Base-by-base conservation (phyloP, 1,139 yeast species). In the Eremothecium gossypii region DNA sequence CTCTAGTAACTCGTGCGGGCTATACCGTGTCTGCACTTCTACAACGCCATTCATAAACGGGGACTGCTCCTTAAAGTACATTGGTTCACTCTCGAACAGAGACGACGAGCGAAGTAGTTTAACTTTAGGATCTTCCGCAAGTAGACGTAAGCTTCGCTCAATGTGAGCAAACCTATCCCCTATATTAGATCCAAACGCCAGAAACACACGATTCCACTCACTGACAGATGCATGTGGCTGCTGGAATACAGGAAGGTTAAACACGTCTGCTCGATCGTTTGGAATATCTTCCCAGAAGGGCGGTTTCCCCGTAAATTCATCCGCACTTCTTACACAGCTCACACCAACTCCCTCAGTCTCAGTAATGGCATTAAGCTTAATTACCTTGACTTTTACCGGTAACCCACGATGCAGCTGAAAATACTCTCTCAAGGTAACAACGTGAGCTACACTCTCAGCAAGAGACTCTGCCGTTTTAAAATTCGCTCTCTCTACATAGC, bases 401-500 rank as follows among this genome's bases (percentile, higher is more conserved):
- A 71, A 41, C 9, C 41, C 41, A 7, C 62, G 62, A 30, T 57
- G 48, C 7, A 49, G 45, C 29, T 42, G 29, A 37, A 49, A 47
- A 34, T 45, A 51, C 3, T 38, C 36, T 13, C 47, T 40, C 45
- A 71, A 72, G 40, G 75, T 69, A 2, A 80, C 68, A 39, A 81
- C 62, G 52, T 80, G 84, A 5, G 87, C 81, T 20, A 86, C 80
- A 9, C 78, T 74, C 46, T 79, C 74, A 2, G 84, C 94, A 46
- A 91, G 70, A 0, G 97, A 96, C 58, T 91, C 98, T 2, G 91
- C 95, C 0, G 98, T 91, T 56, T 85, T 83, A 66, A 85, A 91
- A 49, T 79, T 77, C 1, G 95, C 76, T 12, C 61, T 62, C 54
- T 84, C 95, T 8, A 86, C 85, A 55, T 79, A 83, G 1, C 58